phyloP scores from a whole-genome alignment of 2,329 filamentous ascomycete genomes.

The Rhynchosporium graminicola region DNA sequence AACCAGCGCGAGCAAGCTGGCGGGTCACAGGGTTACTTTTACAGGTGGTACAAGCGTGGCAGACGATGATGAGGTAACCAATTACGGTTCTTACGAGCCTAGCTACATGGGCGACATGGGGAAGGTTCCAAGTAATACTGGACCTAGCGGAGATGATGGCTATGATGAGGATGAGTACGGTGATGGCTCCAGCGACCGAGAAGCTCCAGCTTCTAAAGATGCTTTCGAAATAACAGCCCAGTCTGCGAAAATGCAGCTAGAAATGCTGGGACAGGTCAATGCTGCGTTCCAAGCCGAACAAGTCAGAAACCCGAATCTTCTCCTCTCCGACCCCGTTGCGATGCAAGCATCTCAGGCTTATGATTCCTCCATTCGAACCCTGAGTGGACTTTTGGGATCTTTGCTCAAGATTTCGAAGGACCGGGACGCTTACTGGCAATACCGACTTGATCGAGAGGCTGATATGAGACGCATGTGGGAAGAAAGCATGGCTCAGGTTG shows the following conservation, averaged over 20 bases:
- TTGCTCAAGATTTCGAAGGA: conserved; percentile 90
- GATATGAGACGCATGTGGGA: conserved; percentile 97
- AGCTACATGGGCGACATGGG: conserved; percentile 48
- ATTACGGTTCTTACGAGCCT: conserved; percentile 57
- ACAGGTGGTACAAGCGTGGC: conserved; percentile 42
- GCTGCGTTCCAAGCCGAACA: conserved; percentile 76
- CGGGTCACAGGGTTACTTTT: conserved; percentile 38
- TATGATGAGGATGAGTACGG: conserved; percentile 74
- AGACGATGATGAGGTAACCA: conserved; percentile 54
- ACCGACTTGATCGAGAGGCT: conserved; percentile 85
- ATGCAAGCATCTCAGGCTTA: conserved; percentile 81
- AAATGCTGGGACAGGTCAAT: conserved; percentile 84
- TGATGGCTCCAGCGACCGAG: conserved; percentile 77
- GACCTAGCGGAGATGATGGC: conserved; percentile 52
- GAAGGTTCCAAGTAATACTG: conserved; percentile 34
- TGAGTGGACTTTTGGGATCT: conserved; percentile 82
- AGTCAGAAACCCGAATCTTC: conserved; percentile 65
- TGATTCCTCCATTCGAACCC: conserved; percentile 83
- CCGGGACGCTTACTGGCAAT: conserved; percentile 96
- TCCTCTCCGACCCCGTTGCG: conserved; percentile 75
- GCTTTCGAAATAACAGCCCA: conserved; percentile 97
- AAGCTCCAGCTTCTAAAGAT: conserved; percentile 79
- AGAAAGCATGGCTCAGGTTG: conserved; percentile 98
- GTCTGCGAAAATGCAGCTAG: conserved; percentile 88
- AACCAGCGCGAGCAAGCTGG: conserved; percentile 32